Evolutionary conservation across 805 yeast species (phyloP), one percentile per base, ranked within the genome.

Genomic region (Lachancea sp.): DNA sequence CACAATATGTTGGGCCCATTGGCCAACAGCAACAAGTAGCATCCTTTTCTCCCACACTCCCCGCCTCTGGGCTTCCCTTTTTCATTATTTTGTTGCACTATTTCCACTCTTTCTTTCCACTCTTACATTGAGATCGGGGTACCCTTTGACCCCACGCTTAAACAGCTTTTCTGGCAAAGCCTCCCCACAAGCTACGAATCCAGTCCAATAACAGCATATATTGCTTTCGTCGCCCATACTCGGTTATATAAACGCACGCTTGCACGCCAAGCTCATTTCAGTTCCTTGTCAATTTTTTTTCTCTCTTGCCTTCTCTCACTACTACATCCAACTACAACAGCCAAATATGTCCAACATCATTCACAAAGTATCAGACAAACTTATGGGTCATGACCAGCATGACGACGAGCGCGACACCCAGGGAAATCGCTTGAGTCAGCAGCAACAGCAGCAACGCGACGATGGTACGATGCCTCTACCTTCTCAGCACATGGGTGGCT

Each of bases 311-410:
- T n/a, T n/a, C n/a, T n/a, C n/a, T n/a, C n/a, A n/a, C n/a, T 31
- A 31, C n/a, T 31, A 11, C n/a, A 31, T 10, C 34, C 9, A 6
- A 31, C 29, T 29, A 16, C 42, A 30, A 25, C 20, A 9, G 44
- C 29, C 41, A 38, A 45, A 29, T 36, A 62, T 62, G 67, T 60
- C 67, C 26, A 60, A 61, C 39, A 43, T 61, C 48, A 37, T 62
- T 31, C 62, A 61, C 53, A 62, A 62, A 41, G 48, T 63, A 17
- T 46, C 61, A 22, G 67, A 62, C 34, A 62, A 63, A 38, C 43
- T 62, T 36, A 56, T 59, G 36, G 58, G 60, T 19, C 52, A 54
- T 40, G 54, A 54, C 35, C 44, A 53, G 29, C 42, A 52, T 16
- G 41, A 49, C 22, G 43, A 40, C 13, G 44, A 41, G 44, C 36